These are phyloP conservation scores for Alternaria postmessia DNA, from an alignment of 2,329 filamentous ascomycete genomes.

Conservation along the genomic window DNA sequence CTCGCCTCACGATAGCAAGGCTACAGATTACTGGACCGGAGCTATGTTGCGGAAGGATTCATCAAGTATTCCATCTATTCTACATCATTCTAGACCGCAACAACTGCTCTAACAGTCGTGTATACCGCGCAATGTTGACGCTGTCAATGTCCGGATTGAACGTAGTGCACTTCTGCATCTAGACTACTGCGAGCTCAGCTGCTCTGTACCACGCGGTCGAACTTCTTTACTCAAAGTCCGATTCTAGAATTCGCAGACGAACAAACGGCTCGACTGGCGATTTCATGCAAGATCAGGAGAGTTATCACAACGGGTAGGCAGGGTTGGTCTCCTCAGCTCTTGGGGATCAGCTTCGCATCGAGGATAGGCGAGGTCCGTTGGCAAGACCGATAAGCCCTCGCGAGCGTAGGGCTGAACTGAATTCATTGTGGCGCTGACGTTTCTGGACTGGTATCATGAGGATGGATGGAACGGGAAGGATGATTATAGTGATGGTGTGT, in stretches of 20 bases:
- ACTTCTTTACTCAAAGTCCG: background rate
- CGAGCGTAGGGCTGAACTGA: constrained; percentile 13
- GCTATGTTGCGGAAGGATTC: background rate
- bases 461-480: constrained; percentile 3
- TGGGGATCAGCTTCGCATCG: background rate
- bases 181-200: background rate
- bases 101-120: background rate
- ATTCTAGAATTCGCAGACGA: background rate
- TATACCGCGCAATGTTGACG: background rate
- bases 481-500: background rate
- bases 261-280: background rate
- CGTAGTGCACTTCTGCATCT: background rate
- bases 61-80: background rate
- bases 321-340: background rate
- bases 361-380: constrained; percentile 19
- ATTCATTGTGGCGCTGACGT: constrained; percentile 10
- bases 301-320: background rate
- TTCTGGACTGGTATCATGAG: background rate
- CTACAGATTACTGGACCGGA: background rate
- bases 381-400: background rate
- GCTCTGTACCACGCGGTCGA: background rate
- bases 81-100: background rate
- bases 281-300: constrained; percentile 8
- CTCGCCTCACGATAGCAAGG: background rate
- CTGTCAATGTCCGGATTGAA: background rate